phyloP scores from a whole-genome alignment of 2,329 filamentous ascomycete genomes.

The Arachnomyces sp. region DNA sequence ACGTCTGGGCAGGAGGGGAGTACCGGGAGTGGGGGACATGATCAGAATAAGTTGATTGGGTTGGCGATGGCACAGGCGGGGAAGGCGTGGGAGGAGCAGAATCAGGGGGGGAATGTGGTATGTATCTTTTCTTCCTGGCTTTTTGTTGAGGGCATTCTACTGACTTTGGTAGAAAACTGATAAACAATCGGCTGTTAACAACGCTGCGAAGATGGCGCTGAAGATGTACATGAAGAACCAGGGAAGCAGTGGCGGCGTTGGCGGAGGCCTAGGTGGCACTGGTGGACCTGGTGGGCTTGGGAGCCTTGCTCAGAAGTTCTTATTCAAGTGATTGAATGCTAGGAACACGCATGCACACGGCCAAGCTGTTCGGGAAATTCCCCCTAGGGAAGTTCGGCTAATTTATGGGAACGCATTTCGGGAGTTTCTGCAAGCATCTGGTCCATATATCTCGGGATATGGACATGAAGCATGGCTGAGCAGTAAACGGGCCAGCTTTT shows the following conservation, averaged over 20 bases:
- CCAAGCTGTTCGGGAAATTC: too few species aligned
- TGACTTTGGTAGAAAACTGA: constrained; percentile 42
- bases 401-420: too few species aligned
- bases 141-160: constrained; percentile 31
- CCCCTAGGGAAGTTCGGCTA: too few species aligned
- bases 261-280: constrained; percentile 39
- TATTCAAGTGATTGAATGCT: constrained; percentile 6
- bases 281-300: constrained; percentile 8
- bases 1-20: constrained; percentile 40
- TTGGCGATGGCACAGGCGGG: constrained; percentile 82
- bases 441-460: too few species aligned
- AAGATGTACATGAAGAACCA: constrained; percentile 86
- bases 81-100: constrained; percentile 62
- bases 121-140: constrained; percentile 34
- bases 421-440: too few species aligned
- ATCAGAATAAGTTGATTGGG: constrained; percentile 72
- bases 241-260: constrained; percentile 41
- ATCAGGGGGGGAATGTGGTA: constrained; percentile 46
- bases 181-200: constrained; percentile 72
- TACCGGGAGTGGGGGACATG: constrained; percentile 36
- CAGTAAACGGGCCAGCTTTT: too few species aligned
- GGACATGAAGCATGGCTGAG: too few species aligned
- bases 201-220: constrained; percentile 76
- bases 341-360: constrained; percentile 6
- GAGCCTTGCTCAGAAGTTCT: too few species aligned